Percentiles rank a stretch among this genome's conserved stretches.
Evolutionary conservation across 495 filamentous ascomycete species (phyloP).

Genomic region (Cercophora sp.): DNA sequence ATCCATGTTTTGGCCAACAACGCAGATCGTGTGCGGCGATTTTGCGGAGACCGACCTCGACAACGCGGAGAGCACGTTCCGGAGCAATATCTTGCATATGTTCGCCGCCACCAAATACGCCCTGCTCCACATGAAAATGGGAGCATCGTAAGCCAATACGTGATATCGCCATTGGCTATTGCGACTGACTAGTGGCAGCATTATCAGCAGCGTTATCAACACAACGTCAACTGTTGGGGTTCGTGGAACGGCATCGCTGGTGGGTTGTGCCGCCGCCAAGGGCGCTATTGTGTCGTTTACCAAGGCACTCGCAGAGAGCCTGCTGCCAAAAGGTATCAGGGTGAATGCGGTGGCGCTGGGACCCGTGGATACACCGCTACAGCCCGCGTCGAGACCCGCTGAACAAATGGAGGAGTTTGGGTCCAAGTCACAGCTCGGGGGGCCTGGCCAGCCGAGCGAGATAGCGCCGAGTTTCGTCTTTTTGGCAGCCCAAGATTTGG

Average conservation of each 20-base stretch:
- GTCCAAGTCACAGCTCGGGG: constrained; percentile 39
- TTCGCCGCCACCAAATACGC: constrained; percentile 60
- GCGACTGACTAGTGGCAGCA: constrained; percentile 20
- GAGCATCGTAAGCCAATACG: constrained; percentile 28
- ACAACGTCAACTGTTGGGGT: constrained; percentile 53
- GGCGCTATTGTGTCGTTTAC: constrained; percentile 61
- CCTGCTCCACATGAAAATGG: constrained; percentile 52
- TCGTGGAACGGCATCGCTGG: constrained; percentile 48
- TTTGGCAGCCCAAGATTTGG: constrained; percentile 51
- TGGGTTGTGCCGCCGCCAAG: constrained; percentile 62
- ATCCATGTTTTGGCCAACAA: constrained; percentile 62
- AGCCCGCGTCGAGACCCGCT: constrained; percentile 47
- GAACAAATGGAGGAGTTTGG: constrained; percentile 55
- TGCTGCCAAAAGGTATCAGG: constrained; percentile 56
- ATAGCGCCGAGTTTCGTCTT: constrained; percentile 62
- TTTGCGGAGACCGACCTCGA: constrained; percentile 48
- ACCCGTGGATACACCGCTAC: constrained; percentile 57
- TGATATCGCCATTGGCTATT: constrained; percentile 11
- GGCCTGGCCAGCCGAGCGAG: constrained; percentile 59
- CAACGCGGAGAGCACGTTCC: constrained; percentile 50
- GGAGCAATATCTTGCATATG: constrained; percentile 58
- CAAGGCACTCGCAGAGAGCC: constrained; percentile 48
- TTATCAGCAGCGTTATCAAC: constrained; percentile 67
- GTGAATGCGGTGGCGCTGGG: constrained; percentile 62
- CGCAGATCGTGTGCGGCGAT: constrained; percentile 52